These are phyloP conservation scores for Globisporangium ultimum DNA, from an alignment of 352 stramenopile genomes.

Conservation along the genomic window DNA sequence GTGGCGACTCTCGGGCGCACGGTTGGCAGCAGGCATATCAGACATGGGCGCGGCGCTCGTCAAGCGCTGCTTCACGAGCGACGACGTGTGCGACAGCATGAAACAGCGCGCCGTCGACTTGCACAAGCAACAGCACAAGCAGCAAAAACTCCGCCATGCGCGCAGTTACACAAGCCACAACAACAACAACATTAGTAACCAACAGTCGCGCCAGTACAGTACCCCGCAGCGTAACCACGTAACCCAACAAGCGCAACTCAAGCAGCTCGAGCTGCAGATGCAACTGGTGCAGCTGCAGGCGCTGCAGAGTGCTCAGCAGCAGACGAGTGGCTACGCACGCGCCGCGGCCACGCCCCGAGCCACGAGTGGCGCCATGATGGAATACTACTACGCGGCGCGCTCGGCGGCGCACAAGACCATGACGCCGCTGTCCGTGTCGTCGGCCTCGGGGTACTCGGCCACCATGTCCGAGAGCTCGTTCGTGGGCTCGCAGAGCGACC, in stretches of 20 bases:
- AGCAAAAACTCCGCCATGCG: neutral
- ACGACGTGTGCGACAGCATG: conserved; percentile 6
- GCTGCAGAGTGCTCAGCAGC: neutral
- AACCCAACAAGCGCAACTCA: conserved; percentile 4
- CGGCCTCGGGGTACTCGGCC: conserved; percentile 13
- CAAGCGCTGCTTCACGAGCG: conserved; percentile 28
- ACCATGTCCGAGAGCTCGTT: conserved; percentile 51
- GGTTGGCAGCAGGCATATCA: neutral
- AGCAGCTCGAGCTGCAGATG: conserved; percentile 2
- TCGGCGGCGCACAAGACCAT: neutral
- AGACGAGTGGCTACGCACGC: too few relatives aligned
- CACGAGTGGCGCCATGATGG: neutral
- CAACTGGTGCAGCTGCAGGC: neutral
- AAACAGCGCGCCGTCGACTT: neutral
- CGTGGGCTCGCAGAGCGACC: conserved; percentile 12
- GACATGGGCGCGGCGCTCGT: conserved; percentile 33
- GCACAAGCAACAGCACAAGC: too few relatives aligned
- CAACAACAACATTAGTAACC: neutral
- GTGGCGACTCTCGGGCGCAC: too few relatives aligned
- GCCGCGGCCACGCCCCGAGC: too few relatives aligned
- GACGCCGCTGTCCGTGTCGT: conserved; percentile 13
- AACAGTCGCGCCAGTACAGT: neutral
- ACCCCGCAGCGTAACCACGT: neutral
- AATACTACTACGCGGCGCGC: neutral
- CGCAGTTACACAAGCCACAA: neutral